Evolutionary conservation across 2,329 filamentous ascomycete genomes (phyloP).

Genomic region (Lojkania enalia): DNA sequence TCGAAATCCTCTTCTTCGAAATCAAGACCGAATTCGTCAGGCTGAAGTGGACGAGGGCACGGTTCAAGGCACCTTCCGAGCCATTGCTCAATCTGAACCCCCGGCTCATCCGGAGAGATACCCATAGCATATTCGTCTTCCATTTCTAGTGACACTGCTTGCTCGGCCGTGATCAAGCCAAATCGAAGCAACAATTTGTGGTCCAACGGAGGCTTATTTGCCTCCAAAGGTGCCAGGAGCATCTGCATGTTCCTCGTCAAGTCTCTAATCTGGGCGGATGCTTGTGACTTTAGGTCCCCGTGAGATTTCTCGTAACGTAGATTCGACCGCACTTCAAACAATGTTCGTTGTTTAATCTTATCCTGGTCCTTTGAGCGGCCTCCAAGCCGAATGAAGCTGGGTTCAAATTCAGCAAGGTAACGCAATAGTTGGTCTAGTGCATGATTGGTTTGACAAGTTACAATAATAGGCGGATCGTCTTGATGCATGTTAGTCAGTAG

Average conservation of each 20-base stretch:
- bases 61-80: constrained; percentile 56
- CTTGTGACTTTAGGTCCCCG: constrained; percentile 46
- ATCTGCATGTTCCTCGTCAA: constrained; percentile 26
- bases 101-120: constrained; percentile 31
- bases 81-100: constrained; percentile 57
- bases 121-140: constrained; percentile 53
- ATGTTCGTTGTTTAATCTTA: constrained; percentile 64
- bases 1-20: constrained; percentile 65
- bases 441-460: constrained; percentile 89
- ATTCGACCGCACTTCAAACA: constrained; percentile 62
- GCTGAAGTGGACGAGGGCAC: constrained; percentile 50
- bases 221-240: constrained; percentile 29
- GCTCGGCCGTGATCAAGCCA: constrained; percentile 63
- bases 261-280: constrained; percentile 48
- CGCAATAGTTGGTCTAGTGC: constrained; percentile 80
- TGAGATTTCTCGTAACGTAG: constrained; percentile 23
- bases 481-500: constrained; percentile 61
- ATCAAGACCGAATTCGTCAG: constrained; percentile 57
- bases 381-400: constrained; percentile 67
- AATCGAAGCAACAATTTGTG: constrained; percentile 58
- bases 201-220: constrained; percentile 46
- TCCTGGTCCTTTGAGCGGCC: constrained; percentile 67
- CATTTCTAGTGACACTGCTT: constrained; percentile 63
- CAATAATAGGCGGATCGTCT: constrained; percentile 69
- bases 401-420: constrained; percentile 65